Evolutionary conservation across 2,329 filamentous ascomycete genomes (phyloP).

Genomic region (Penicillium sp.): DNA sequence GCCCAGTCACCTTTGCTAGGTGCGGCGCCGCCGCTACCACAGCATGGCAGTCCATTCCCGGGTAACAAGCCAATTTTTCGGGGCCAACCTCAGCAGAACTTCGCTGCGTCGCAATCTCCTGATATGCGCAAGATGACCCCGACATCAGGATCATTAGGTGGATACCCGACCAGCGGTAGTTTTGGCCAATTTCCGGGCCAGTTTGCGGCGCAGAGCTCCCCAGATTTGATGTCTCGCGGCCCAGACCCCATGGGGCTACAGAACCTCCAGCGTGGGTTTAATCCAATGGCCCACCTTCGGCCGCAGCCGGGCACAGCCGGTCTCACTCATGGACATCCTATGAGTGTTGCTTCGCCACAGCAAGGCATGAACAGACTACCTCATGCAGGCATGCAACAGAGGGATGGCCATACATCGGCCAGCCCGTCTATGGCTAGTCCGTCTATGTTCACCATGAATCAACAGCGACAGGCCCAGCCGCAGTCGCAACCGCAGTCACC

Average conservation of each 20-base stretch:
- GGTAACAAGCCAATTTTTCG: slow-evolving; percentile 29
- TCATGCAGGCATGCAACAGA: slow-evolving; percentile 21
- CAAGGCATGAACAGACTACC: slow-evolving; percentile 31
- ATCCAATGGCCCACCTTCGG: slow-evolving; percentile 32
- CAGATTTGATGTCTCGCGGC: slow-evolving; percentile 29
- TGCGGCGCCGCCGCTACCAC: slow-evolving; percentile 23
- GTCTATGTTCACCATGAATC: slow-evolving; percentile 24
- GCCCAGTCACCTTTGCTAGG: slow-evolving; percentile 33
- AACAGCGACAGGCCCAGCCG: slow-evolving; percentile 19
- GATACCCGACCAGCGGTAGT: slow-evolving; percentile 28
- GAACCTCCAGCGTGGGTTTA: slow-evolving; percentile 31
- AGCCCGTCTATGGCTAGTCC: slow-evolving; percentile 25
- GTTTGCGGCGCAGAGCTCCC: slow-evolving; percentile 29
- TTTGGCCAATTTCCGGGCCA: slow-evolving; percentile 30
- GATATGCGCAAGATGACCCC: slow-evolving; percentile 37
- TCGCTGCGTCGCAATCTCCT: slow-evolving; percentile 27
- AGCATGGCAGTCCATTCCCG: slow-evolving; percentile 28
- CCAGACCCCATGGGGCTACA: slow-evolving; percentile 32
- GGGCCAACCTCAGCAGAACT: slow-evolving; percentile 27
- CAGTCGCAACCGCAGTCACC: slow-evolving; percentile 30
- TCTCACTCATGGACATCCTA: slow-evolving; percentile 29
- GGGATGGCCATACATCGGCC: slow-evolving; percentile 20
- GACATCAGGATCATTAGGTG: slow-evolving; percentile 30
- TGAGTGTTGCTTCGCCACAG: slow-evolving; percentile 33
- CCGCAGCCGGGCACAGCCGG: slow-evolving; percentile 26